Conservation (phyloP, 2,329 filamentous ascomycete species). For the Elsinoe necatrix region DNA sequence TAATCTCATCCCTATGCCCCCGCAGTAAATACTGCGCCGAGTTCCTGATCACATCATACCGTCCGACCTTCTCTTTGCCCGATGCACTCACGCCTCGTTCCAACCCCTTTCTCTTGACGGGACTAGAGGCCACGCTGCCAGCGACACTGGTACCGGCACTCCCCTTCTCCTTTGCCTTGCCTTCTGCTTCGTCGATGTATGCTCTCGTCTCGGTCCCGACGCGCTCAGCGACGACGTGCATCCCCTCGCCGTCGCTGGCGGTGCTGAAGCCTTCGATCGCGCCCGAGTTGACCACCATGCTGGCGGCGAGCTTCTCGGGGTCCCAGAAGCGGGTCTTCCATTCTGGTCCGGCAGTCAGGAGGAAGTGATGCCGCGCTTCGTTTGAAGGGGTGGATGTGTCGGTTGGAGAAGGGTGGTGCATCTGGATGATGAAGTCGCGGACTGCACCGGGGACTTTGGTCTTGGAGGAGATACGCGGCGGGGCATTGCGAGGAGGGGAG, state of each 20-base stretch:
- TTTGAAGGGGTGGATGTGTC: slow-evolving; percentile 43
- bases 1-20: slow-evolving; percentile 78
- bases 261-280: slow-evolving; percentile 32
- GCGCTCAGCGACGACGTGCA: slow-evolving; percentile 53
- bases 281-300: slow-evolving; percentile 70
- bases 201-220: slow-evolving; percentile 35
- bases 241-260: slow-evolving; percentile 53
- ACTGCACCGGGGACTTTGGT: slow-evolving; percentile 46
- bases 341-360: slow-evolving; percentile 81
- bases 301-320: slow-evolving; percentile 66
- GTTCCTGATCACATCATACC: slow-evolving; percentile 76
- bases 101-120: slow-evolving; percentile 25
- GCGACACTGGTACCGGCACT: slow-evolving; percentile 18
- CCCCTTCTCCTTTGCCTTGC: slow-evolving; percentile 18
- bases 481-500: slow-evolving; percentile 28
- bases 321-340: slow-evolving; percentile 95
- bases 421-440: slow-evolving; percentile 64
- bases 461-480: neutral
- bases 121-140: slow-evolving; percentile 24
- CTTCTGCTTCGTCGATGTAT: slow-evolving; percentile 29
- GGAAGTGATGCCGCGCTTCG: slow-evolving; percentile 68
- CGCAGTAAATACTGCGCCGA: slow-evolving; percentile 81
- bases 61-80: slow-evolving; percentile 37
- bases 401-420: slow-evolving; percentile 51
- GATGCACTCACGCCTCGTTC: slow-evolving; percentile 13